Evolutionary conservation across 2,329 filamentous ascomycete genomes (phyloP).

Genomic region (Nemania sp.): DNA sequence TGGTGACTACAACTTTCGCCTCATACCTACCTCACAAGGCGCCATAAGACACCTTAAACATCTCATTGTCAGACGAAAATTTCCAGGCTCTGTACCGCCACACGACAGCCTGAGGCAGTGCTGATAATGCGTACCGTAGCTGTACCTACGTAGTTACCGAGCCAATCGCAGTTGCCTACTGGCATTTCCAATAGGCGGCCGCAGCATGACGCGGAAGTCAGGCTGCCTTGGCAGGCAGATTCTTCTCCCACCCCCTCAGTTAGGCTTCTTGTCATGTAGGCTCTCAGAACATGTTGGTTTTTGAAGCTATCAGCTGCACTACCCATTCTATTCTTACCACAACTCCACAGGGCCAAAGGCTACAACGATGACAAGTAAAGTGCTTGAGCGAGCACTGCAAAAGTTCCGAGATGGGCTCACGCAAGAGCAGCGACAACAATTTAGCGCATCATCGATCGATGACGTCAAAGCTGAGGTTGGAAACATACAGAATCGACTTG

Average conservation of each 20-base stretch:
- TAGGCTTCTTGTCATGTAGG: neutral
- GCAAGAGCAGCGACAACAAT: slow-evolving; percentile 10
- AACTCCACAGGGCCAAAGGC: neutral
- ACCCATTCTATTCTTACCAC: neutral
- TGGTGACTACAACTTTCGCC: neutral
- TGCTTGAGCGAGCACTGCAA: slow-evolving; percentile 13
- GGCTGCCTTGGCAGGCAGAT: neutral
- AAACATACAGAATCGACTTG: slow-evolving; percentile 17
- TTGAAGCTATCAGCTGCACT: neutral
- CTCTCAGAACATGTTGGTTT: neutral
- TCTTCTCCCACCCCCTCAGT: neutral
- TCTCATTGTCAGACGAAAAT: neutral
- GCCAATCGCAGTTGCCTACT: neutral
- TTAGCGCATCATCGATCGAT: neutral
- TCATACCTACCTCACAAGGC: neutral
- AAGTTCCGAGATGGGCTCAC: slow-evolving; percentile 37
- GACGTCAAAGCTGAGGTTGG: neutral
- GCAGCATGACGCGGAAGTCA: neutral
- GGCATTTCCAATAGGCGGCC: too few relatives aligned
- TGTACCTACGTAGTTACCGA: neutral
- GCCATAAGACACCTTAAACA: neutral
- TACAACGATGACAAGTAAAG: slow-evolving; percentile 24
- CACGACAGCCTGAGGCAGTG: slow-evolving; percentile 1
- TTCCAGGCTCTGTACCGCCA: neutral
- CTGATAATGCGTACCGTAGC: slow-evolving; percentile 3